These are phyloP conservation scores for Puya raimondii DNA, from an alignment of 176 grass and related monocot genomes.

Conservation along the genomic window DNA sequence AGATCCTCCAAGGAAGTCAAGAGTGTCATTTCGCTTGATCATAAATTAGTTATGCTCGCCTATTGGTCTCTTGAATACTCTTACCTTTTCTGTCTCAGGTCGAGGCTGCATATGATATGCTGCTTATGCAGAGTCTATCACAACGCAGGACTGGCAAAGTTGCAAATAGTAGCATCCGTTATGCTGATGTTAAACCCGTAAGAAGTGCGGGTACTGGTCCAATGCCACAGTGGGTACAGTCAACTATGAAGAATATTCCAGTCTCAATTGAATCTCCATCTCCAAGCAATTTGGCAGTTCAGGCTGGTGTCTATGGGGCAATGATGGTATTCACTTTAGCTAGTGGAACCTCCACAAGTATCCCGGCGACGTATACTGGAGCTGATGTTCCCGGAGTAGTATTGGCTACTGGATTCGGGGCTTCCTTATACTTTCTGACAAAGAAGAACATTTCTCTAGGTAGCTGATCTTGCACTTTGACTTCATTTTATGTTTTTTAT, in stretches of 20 bases:
- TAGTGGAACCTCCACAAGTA: slow-evolving; percentile 53
- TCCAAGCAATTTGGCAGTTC: slow-evolving; percentile 50
- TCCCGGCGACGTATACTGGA: slow-evolving; percentile 50
- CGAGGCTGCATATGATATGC: slow-evolving; percentile 81
- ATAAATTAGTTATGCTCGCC: background rate
- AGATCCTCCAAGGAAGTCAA: no score
- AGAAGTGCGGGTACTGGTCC: slow-evolving; percentile 34
- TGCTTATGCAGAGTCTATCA: slow-evolving; percentile 89
- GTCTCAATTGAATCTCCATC: slow-evolving; percentile 64
- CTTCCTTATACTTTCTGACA: slow-evolving; percentile 81
- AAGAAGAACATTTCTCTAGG: slow-evolving; percentile 93
- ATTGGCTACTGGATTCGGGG: slow-evolving; percentile 77
- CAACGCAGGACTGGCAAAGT: slow-evolving; percentile 81
- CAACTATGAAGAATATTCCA: slow-evolving; percentile 51
- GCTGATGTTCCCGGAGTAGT: slow-evolving; percentile 67
- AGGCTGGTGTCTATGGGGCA: slow-evolving; percentile 67
- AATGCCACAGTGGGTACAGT: slow-evolving; percentile 64
- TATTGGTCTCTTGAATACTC: slow-evolving; percentile 2
- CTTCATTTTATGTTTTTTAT: background rate
- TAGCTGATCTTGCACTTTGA: slow-evolving; percentile 13
- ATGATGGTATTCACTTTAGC: slow-evolving; percentile 82
- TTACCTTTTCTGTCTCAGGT: slow-evolving; percentile 49
- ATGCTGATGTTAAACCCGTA: slow-evolving; percentile 85
- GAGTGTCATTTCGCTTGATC: background rate
- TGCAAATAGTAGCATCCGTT: slow-evolving; percentile 59